A percentile compares a stretch with the other conserved stretches of the same genome.
Evolutionary conservation across 2,329 filamentous ascomycete genomes (phyloP).

Genomic region (Macrophomina pseudophaseolina): DNA sequence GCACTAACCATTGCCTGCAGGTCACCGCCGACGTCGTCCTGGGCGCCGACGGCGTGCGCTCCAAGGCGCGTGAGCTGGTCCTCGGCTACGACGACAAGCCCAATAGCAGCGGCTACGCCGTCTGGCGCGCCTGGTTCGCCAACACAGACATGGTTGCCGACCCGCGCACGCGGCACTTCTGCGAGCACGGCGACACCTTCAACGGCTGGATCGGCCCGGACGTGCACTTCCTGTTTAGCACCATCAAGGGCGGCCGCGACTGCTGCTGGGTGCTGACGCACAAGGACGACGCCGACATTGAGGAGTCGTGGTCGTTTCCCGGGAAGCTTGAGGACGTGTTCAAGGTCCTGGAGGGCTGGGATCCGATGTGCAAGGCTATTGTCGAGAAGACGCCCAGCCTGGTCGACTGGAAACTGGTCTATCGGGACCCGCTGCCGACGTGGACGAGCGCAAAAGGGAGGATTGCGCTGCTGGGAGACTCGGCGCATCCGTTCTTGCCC

Average conservation of each 20-base stretch:
- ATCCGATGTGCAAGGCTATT: conserved; percentile 51
- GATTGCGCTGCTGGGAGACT: conserved; percentile 27
- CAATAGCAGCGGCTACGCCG: conserved; percentile 60
- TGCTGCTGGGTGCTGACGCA: conserved; percentile 47
- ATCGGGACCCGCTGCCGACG: conserved; percentile 26
- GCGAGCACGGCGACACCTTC: conserved; percentile 45
- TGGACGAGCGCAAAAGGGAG: conserved; percentile 21
- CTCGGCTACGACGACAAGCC: conserved; percentile 59
- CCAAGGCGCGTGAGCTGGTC: conserved; percentile 56
- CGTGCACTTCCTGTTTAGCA: conserved; percentile 46
- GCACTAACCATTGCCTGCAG: neutral
- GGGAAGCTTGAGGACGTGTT: conserved; percentile 41
- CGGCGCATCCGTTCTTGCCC: conserved; percentile 28
- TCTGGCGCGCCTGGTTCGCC: conserved; percentile 55
- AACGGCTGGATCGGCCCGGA: conserved; percentile 47
- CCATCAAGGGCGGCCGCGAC: conserved; percentile 42
- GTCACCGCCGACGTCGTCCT: conserved; percentile 54
- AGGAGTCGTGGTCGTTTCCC: conserved; percentile 44
- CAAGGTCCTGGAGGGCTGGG: conserved; percentile 43
- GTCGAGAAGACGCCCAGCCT: conserved; percentile 45
- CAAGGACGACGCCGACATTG: conserved; percentile 42
- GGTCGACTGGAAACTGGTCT: conserved; percentile 29
- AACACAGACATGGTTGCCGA: conserved; percentile 47
- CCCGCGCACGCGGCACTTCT: conserved; percentile 44
- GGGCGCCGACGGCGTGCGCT: conserved; percentile 60